Conservation (phyloP, 106 monocot genomes). For the Dioscorea zingiberensis region DNA sequence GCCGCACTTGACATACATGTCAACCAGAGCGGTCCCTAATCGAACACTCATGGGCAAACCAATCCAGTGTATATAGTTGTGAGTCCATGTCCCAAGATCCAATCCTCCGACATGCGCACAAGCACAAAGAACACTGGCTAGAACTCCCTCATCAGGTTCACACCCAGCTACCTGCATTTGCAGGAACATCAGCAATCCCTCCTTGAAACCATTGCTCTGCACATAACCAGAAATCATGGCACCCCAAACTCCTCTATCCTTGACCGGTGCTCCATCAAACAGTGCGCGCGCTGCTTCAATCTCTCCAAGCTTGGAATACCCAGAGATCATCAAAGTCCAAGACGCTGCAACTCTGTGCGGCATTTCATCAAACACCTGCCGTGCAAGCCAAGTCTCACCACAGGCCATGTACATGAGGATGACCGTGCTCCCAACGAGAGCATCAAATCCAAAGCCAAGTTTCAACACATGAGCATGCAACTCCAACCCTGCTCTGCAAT, state of each 20-base stretch:
- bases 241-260: slow-evolving; percentile 32
- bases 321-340: slow-evolving; percentile 38
- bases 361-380: slow-evolving; percentile 23
- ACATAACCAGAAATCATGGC: slow-evolving; percentile 48
- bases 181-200: slow-evolving; percentile 33
- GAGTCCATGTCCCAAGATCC: slow-evolving; percentile 36
- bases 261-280: slow-evolving; percentile 30
- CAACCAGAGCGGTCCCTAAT: slow-evolving; percentile 43
- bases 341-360: slow-evolving; percentile 8
- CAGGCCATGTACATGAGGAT: slow-evolving; percentile 22
- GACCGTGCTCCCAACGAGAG: slow-evolving; percentile 26
- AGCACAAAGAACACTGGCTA: slow-evolving; percentile 29
- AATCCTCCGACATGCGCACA: slow-evolving; percentile 40
- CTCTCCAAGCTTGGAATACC: slow-evolving; percentile 37
- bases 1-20: slow-evolving; percentile 55
- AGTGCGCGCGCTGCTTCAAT: slow-evolving; percentile 18
- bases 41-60: slow-evolving; percentile 10
- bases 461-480: slow-evolving; percentile 23
- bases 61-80: slow-evolving; percentile 5
- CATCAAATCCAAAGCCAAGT: slow-evolving; percentile 28
- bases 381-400: slow-evolving; percentile 4
- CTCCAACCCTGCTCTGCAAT: slow-evolving; percentile 1
- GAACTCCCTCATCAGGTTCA: slow-evolving; percentile 25
- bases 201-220: slow-evolving; percentile 42
- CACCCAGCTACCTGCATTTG: slow-evolving; percentile 28